Base-by-base conservation (phyloP, 768 basidiomycete species). In the Collybia sp. region DNA sequence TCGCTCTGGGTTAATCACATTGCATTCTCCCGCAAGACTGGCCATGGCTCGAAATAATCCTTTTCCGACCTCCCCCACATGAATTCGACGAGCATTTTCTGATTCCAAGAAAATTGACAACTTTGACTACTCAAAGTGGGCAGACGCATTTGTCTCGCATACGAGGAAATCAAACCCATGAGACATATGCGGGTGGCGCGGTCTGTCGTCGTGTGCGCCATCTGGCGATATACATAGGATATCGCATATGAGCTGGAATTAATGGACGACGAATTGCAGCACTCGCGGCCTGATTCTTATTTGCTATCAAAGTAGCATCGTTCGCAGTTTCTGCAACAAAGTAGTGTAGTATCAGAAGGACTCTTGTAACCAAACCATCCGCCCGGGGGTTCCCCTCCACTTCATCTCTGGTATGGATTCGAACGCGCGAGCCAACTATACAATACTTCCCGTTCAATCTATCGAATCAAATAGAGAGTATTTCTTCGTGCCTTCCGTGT, bases 401-500 rank as follows among this genome's bases (percentile, higher is more conserved):
- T 51, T 35, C 44, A 51, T 54, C 49, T 40, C 44, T 6, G 52
- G 54, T 17, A 15, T 49, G 17, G 46, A 56, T 42, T 42, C 49
- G 9, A 30, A 19, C 6, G n/a, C 36, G 8, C 44, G 43, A 32
- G 15, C 31, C 25, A 44, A 49, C 36, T 20, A 47, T 40, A 50
- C 48, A 30, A 19, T 41, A 20, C 48, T 53, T 43, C 46, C 42
- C 12, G 43, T 37, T 20, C 42, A 43, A 41, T 53, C 51, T 17
- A 35, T 51, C 25, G 40, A 48, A 36, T 45, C 58, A 1, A 32
- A 53, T 13, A 53, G 60, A 36, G 58, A 58, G 36, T 62, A 62
- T 48, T 62, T 55, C 45, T 62, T 58, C 46, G 43, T 48, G 5
- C 58, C 60, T 19, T 50, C 53, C 5, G 54, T 61, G 30, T 46